Conservation (phyloP, 306 rosid species). For the Prunus kanzakura region DNA sequence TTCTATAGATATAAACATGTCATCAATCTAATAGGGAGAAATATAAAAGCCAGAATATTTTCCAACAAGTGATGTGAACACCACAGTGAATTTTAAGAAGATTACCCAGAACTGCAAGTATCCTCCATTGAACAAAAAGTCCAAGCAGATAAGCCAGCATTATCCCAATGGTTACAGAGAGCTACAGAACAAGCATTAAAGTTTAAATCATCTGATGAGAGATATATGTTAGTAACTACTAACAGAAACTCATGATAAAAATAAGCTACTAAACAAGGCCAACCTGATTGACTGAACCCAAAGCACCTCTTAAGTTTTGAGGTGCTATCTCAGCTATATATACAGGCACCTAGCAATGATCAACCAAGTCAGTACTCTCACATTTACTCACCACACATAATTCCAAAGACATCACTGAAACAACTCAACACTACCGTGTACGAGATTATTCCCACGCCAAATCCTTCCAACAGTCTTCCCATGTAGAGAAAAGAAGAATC, state of each 20-base stretch:
- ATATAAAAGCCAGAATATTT: neutral
- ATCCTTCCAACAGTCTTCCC: constrained; percentile 98
- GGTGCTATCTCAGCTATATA: constrained; percentile 96
- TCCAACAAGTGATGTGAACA: constrained; percentile 3
- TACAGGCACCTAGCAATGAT: constrained; percentile 68
- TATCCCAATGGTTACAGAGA: constrained; percentile 87
- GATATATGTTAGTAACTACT: neutral
- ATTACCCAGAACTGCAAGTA: constrained; percentile 92
- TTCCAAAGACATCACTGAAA: constrained; percentile 11
- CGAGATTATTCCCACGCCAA: constrained; percentile 95
- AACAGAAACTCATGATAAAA: neutral
- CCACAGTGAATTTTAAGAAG: constrained; percentile 8
- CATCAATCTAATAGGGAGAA: neutral
- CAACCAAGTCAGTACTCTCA: constrained; percentile 15
- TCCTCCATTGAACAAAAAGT: constrained; percentile 88
- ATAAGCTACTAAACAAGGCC: constrained; percentile 17
- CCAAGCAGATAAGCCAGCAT: constrained; percentile 93
- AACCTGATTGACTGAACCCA: constrained; percentile 92
- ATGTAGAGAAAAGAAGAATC: constrained; percentile 89
- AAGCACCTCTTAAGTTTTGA: constrained; percentile 77
- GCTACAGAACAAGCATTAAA: constrained; percentile 44
- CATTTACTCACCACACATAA: constrained; percentile 19
- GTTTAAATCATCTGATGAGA: neutral
- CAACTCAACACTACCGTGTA: constrained; percentile 55
- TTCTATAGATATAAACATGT: neutral